Conservation (phyloP, 1,139 yeast species). For the Lodderomyces pseudojiufengensis region DNA sequence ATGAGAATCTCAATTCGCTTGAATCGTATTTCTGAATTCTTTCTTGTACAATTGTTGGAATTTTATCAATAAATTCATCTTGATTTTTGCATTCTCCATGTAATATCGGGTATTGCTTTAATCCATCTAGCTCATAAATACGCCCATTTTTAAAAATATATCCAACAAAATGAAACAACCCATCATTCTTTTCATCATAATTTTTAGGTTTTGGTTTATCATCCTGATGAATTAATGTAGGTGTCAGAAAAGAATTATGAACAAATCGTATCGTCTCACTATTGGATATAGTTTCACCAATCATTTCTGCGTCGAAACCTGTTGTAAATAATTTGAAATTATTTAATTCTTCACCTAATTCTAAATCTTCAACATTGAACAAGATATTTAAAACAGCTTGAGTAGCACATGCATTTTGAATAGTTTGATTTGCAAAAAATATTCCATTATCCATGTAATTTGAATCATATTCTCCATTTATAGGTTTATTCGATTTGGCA, state of each 20-base stretch:
- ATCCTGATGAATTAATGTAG: conserved; percentile 47
- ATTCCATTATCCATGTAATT: conserved; percentile 34
- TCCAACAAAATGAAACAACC: conserved; percentile 62
- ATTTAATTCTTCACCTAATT: conserved; percentile 48
- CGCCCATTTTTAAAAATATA: conserved; percentile 44
- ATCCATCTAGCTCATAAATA: conserved; percentile 67
- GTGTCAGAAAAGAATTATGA: conserved; percentile 58
- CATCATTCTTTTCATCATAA: conserved; percentile 46
- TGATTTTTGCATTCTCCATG: conserved; percentile 43
- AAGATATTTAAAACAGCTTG: conserved; percentile 66
- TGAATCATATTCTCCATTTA: conserved; percentile 44
- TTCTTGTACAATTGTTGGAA: conserved; percentile 42
- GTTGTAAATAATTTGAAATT: conserved; percentile 51
- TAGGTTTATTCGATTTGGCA: conserved; percentile 30
- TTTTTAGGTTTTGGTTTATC: conserved; percentile 29
- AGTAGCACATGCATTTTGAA: conserved; percentile 75
- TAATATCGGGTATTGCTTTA: conserved; percentile 54
- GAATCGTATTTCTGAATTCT: conserved; percentile 47
- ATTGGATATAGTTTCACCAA: conserved; percentile 63
- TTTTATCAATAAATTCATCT: conserved; percentile 41
- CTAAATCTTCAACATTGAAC: conserved; percentile 36
- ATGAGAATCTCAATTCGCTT: conserved; percentile 56
- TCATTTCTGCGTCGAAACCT: conserved; percentile 54
- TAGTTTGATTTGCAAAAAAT: conserved; percentile 65
- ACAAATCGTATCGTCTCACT: conserved; percentile 55